phyloP scores from a whole-genome alignment of 805 yeast species.

The Cyberlindnera xylosilytica region DNA sequence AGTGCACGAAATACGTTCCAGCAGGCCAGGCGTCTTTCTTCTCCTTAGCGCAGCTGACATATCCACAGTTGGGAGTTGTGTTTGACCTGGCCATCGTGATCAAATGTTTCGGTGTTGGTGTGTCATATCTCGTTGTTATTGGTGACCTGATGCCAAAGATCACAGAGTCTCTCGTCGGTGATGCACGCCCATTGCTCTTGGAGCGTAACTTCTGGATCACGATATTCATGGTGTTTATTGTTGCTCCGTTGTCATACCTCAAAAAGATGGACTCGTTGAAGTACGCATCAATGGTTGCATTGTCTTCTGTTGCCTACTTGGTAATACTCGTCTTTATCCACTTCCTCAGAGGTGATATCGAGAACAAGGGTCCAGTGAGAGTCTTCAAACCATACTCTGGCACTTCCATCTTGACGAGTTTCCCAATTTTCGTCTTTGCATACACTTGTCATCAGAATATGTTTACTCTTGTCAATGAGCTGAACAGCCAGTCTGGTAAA shows the following conservation, averaged over 20 bases:
- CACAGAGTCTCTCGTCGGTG: constrained; percentile 29
- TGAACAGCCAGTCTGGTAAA: constrained; percentile 49
- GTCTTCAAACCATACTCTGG: constrained; percentile 44
- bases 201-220: constrained; percentile 62
- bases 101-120: constrained; percentile 70
- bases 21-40: constrained; percentile 65
- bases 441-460: constrained; percentile 95
- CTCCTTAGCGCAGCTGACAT: constrained; percentile 55
- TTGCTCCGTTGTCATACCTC: constrained; percentile 60
- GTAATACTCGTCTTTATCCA: constrained; percentile 73
- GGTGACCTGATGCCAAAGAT: constrained; percentile 71
- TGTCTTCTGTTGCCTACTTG: constrained; percentile 76
- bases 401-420: constrained; percentile 56
- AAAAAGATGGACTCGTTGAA: constrained; percentile 77
- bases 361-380: constrained; percentile 49
- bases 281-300: constrained; percentile 80
- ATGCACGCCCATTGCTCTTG: constrained; percentile 25
- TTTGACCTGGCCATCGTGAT: constrained; percentile 69
- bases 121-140: constrained; percentile 64
- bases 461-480: constrained; percentile 85
- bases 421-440: constrained; percentile 92
- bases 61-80: constrained; percentile 56
- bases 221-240: constrained; percentile 44
- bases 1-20: constrained; percentile 47
- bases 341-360: constrained; percentile 55